phyloP scores from a whole-genome alignment of 495 filamentous ascomycete genomes.

The Penicillium parvum region DNA sequence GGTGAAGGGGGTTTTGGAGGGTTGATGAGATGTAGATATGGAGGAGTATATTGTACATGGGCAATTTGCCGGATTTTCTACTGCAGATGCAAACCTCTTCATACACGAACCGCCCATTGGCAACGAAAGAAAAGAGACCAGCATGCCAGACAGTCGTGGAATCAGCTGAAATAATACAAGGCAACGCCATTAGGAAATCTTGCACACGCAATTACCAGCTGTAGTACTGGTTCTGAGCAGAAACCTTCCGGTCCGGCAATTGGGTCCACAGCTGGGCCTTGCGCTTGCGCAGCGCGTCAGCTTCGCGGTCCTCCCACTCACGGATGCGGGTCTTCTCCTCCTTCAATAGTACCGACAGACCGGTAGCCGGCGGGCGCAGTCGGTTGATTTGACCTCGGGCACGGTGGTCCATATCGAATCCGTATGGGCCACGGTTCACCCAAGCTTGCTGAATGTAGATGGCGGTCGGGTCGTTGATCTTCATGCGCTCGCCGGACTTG shows the following conservation, averaged over 20 bases:
- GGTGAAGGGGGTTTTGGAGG: slow-evolving; percentile 47
- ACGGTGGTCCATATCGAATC: slow-evolving; percentile 52
- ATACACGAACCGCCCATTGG: slow-evolving; percentile 10
- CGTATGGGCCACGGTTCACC: slow-evolving; percentile 73
- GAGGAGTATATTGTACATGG: slow-evolving; percentile 30
- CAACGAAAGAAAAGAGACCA: slow-evolving; percentile 15
- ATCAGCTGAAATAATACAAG: slow-evolving; percentile 25
- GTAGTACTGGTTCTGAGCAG: slow-evolving; percentile 77
- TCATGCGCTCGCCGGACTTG: slow-evolving; percentile 47
- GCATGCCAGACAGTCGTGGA: slow-evolving; percentile 3
- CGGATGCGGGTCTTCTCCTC: slow-evolving; percentile 86
- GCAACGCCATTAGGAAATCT: slow-evolving; percentile 20
- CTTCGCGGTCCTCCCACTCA: slow-evolving; percentile 68
- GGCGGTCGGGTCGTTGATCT: slow-evolving; percentile 60
- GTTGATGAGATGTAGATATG: slow-evolving; percentile 11
- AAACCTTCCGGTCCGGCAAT: slow-evolving; percentile 62
- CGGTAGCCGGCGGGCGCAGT: slow-evolving; percentile 64
- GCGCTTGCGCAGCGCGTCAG: slow-evolving; percentile 62
- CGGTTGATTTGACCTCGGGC: slow-evolving; percentile 62
- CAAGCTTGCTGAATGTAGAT: slow-evolving; percentile 90
- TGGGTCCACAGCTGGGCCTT: slow-evolving; percentile 77
- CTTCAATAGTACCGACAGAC: slow-evolving; percentile 79
- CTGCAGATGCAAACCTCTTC: slow-evolving; percentile 23
- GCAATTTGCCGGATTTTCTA: slow-evolving; percentile 20
- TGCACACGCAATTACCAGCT: slow-evolving; percentile 59